Percentiles rank a stretch among this genome's conserved stretches.
Evolutionary conservation across 345 rosid species (phyloP).

Genomic region (Citrus medica): DNA sequence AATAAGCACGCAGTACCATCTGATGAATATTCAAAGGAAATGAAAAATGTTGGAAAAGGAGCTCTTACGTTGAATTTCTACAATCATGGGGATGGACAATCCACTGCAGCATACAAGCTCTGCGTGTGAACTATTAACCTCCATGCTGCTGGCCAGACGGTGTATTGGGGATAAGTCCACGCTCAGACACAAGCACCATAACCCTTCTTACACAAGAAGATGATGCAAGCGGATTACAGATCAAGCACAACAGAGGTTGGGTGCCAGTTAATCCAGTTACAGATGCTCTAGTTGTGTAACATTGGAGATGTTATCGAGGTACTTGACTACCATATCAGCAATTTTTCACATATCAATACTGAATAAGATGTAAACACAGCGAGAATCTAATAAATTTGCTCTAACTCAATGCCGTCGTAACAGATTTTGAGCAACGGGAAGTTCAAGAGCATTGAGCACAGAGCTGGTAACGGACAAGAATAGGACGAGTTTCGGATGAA

Average conservation of each 20-base stretch:
- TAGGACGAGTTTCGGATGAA: conserved; percentile 16
- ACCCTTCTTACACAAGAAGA: conserved; percentile 22
- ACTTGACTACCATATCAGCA: background rate
- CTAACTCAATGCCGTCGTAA: background rate
- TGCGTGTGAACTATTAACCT: conserved; percentile 25
- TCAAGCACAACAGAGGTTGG: conserved; percentile 20
- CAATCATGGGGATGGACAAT: conserved; percentile 22
- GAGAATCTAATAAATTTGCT: too few species aligned
- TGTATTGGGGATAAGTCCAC: conserved; percentile 30
- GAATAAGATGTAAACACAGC: background rate
- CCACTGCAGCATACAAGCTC: conserved; percentile 17
- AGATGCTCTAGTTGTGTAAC: conserved; percentile 21
- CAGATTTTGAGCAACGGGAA: conserved; percentile 28
- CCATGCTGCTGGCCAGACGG: conserved; percentile 18
- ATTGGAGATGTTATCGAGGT: conserved; percentile 32
- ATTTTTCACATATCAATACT: background rate
- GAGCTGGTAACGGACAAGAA: conserved; percentile 16
- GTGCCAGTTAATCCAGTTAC: conserved; percentile 23
- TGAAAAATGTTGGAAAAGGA: conserved; percentile 10
- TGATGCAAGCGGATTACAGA: conserved; percentile 20
- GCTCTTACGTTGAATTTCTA: conserved; percentile 24
- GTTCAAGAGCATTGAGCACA: conserved; percentile 27
- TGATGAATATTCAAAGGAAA: conserved; percentile 22
- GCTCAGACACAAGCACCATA: conserved; percentile 24
- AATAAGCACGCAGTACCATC: conserved; percentile 16